Percentiles rank a stretch among this genome's conserved stretches.
phyloP scores from a whole-genome alignment of 192 early-diverging fungal genomes.

The Physocladia obscura region DNA sequence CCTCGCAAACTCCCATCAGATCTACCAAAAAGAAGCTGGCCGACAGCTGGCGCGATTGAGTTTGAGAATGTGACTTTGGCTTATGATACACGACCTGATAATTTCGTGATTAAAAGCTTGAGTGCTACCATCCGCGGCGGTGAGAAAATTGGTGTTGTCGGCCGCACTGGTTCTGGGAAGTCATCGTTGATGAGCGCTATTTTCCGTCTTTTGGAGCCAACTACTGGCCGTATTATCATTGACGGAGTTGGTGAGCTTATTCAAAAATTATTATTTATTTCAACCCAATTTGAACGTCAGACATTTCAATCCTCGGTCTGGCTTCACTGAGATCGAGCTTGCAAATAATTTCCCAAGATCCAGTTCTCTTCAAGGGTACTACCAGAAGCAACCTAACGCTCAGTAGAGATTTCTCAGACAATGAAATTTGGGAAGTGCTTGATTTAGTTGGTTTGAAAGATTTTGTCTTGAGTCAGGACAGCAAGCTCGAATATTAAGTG shows the following conservation, averaged over 20 bases:
- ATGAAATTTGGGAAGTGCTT: slow-evolving; percentile 67
- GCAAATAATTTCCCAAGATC: slow-evolving; percentile 94
- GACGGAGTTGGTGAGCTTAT: slow-evolving; percentile 70
- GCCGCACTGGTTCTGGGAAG: slow-evolving; percentile 77
- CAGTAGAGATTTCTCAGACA: slow-evolving; percentile 58
- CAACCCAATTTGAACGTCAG: too few species aligned
- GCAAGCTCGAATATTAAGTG: slow-evolving; percentile 63
- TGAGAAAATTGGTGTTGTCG: slow-evolving; percentile 78
- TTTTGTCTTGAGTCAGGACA: slow-evolving; percentile 50
- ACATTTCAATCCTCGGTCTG: too few species aligned
- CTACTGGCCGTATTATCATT: slow-evolving; percentile 35
- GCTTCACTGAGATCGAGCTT: slow-evolving; percentile 48
- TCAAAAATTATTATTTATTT: too few species aligned
- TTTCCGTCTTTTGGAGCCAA: slow-evolving; percentile 73
- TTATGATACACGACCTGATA: slow-evolving; percentile 35
- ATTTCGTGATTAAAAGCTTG: slow-evolving; percentile 52
- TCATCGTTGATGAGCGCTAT: slow-evolving; percentile 52
- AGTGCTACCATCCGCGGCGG: slow-evolving; percentile 59
- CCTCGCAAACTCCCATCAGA: too few species aligned
- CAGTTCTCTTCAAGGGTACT: slow-evolving; percentile 58
- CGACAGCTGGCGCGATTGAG: slow-evolving; percentile 51
- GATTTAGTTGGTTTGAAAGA: slow-evolving; percentile 65
- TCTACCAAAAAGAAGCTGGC: too few species aligned
- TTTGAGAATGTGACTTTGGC: slow-evolving; percentile 52
- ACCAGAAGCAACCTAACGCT: slow-evolving; percentile 72